These are phyloP conservation scores for Colletotrichum spinosum DNA, from an alignment of 2,329 filamentous ascomycete species.

Conservation along the genomic window DNA sequence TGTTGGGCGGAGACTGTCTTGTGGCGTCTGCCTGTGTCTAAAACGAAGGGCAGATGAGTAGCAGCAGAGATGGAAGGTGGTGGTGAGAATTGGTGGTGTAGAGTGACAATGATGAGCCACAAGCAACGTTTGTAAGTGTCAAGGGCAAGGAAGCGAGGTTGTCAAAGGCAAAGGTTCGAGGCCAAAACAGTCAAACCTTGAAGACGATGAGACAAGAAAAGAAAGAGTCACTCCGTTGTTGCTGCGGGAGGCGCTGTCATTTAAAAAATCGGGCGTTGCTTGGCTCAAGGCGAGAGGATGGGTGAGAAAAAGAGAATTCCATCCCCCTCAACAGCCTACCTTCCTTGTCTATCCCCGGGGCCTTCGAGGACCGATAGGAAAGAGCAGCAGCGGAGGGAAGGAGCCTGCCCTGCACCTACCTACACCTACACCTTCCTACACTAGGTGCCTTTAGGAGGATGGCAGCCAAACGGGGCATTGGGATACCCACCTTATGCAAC, in stretches of 20 bases:
- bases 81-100: slow-evolving; percentile 9
- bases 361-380: slow-evolving; percentile 29
- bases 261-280: slow-evolving; percentile 30
- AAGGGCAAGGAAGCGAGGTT: slow-evolving; percentile 4
- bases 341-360: slow-evolving; percentile 7
- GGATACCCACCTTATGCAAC: slow-evolving; percentile 4
- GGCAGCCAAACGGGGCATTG: slow-evolving; percentile 24
- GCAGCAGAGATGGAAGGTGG: slow-evolving; percentile 5
- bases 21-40: background rate
- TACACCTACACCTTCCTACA: too few species aligned
- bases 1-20: background rate
- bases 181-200: slow-evolving; percentile 11
- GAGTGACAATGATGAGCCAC: slow-evolving; percentile 5
- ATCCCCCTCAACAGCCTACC: slow-evolving; percentile 13
- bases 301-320: slow-evolving; percentile 11
- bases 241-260: slow-evolving; percentile 29
- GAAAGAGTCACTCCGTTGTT: background rate
- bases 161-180: slow-evolving; percentile 7
- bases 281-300: slow-evolving; percentile 20
- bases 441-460: background rate
- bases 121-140: slow-evolving; percentile 25
- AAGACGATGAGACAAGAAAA: slow-evolving; percentile 15
- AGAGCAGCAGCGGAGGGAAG: slow-evolving; percentile 30
- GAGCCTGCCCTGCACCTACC: background rate
- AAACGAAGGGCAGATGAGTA: background rate